Evolutionary conservation across 352 stramenopile species (phyloP).

Genomic region (Thraustotheca clavata): DNA sequence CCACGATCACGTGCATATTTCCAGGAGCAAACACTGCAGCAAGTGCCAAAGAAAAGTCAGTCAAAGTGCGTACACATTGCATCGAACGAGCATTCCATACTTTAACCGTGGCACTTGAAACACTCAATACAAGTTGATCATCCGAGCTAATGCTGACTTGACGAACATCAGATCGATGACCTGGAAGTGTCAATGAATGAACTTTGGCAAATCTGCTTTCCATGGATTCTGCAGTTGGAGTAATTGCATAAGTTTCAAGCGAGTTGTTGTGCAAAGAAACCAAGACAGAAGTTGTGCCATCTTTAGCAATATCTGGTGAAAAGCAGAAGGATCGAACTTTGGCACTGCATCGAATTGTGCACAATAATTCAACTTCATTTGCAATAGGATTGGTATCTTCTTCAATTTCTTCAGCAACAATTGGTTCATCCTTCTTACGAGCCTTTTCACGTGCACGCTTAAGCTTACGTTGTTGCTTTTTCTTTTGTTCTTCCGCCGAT

Average conservation of each 20-base stretch:
- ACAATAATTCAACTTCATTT: slow-evolving; percentile 81
- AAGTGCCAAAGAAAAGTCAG: slow-evolving; percentile 80
- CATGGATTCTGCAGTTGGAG: slow-evolving; percentile 42
- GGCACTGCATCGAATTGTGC: slow-evolving; percentile 74
- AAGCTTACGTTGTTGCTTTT: slow-evolving; percentile 86
- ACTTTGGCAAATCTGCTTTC: slow-evolving; percentile 58
- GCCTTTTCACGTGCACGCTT: slow-evolving; percentile 85
- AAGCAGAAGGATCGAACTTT: slow-evolving; percentile 86
- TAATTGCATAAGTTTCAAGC: slow-evolving; percentile 83
- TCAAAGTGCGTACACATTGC: slow-evolving; percentile 87
- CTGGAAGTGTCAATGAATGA: slow-evolving; percentile 64
- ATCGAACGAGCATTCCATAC: slow-evolving; percentile 88
- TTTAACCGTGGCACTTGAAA: slow-evolving; percentile 82
- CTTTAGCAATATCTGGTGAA: slow-evolving; percentile 69
- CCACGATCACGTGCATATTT: slow-evolving; percentile 95
- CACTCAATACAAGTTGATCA: slow-evolving; percentile 84
- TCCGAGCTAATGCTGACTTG: slow-evolving; percentile 81
- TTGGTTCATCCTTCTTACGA: slow-evolving; percentile 56
- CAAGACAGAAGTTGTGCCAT: slow-evolving; percentile 74
- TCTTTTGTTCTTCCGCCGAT: slow-evolving; percentile 77
- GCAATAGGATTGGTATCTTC: slow-evolving; percentile 54
- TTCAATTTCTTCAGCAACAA: slow-evolving; percentile 38
- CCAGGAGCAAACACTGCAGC: slow-evolving; percentile 93
- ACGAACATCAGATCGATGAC: slow-evolving; percentile 90
- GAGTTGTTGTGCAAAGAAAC: slow-evolving; percentile 88